A percentile compares a stretch with the other conserved stretches of the same genome.
phyloP scores from a whole-genome alignment of 2,329 filamentous ascomycete genomes.

The Colletotrichum sp. region DNA sequence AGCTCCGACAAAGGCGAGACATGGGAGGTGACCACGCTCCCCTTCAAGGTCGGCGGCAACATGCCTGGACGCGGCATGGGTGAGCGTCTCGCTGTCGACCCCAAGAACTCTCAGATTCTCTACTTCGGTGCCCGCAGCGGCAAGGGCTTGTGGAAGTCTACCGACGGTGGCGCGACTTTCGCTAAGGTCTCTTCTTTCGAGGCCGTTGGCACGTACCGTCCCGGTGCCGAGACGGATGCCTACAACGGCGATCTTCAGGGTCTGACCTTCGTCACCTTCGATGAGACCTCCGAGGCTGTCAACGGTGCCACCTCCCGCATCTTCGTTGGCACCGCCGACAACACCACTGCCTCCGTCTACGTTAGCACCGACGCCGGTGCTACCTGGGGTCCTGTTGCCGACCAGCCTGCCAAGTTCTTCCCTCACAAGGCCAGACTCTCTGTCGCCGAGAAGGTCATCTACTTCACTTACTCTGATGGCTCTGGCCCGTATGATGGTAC shows the following conservation, averaged over 20 bases:
- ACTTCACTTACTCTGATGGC: slow-evolving; percentile 60
- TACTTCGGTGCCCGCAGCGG: slow-evolving; percentile 65
- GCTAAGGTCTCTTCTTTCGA: slow-evolving; percentile 58
- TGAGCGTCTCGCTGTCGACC: slow-evolving; percentile 63
- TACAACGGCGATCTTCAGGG: slow-evolving; percentile 48
- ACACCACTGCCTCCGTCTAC: slow-evolving; percentile 56
- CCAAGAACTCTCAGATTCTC: slow-evolving; percentile 59
- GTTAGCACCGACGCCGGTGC: slow-evolving; percentile 57
- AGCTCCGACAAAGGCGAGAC: slow-evolving; percentile 59
- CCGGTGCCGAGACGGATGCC: slow-evolving; percentile 46
- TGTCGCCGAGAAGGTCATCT: slow-evolving; percentile 50
- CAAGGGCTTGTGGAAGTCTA: slow-evolving; percentile 64
- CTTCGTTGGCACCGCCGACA: slow-evolving; percentile 62
- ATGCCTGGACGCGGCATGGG: slow-evolving; percentile 67
- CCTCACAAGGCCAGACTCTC: slow-evolving; percentile 60
- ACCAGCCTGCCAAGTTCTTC: slow-evolving; percentile 55
- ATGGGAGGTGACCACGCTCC: slow-evolving; percentile 52
- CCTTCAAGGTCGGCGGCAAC: slow-evolving; percentile 67
- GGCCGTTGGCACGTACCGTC: slow-evolving; percentile 55
- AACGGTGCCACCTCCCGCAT: slow-evolving; percentile 58
- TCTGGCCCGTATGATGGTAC: slow-evolving; percentile 63
- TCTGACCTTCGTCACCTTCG: slow-evolving; percentile 59
- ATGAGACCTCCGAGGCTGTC: slow-evolving; percentile 50
- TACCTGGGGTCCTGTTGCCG: slow-evolving; percentile 56
- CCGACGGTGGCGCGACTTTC: slow-evolving; percentile 53